These are phyloP conservation scores for Rhodamnia argentea DNA, from an alignment of 345 rosid species.

Conservation along the genomic window DNA sequence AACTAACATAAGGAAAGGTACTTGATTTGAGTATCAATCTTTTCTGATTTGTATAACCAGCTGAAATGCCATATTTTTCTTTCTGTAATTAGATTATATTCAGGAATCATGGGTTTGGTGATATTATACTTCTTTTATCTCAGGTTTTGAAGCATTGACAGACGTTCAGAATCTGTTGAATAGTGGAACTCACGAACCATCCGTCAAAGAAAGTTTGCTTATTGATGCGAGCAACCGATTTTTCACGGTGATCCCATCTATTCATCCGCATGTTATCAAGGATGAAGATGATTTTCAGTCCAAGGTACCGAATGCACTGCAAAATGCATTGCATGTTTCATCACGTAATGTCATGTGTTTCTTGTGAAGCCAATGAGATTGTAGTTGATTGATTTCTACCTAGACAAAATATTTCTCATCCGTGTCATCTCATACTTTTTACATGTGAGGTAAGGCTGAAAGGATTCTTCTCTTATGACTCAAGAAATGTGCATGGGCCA, in stretches of 20 bases:
- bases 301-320: conserved; percentile 37
- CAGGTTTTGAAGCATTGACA: conserved; percentile 90
- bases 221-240: conserved; percentile 92
- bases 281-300: conserved; percentile 85
- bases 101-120: background rate
- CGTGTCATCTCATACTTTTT: background rate
- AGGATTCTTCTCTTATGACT: background rate
- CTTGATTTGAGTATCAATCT: background rate
- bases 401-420: background rate
- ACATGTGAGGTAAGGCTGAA: background rate
- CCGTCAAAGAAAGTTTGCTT: conserved; percentile 65
- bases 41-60: background rate
- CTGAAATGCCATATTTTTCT: background rate
- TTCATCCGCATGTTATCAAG: conserved; percentile 77
- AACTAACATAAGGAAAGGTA: conserved; percentile 82
- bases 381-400: background rate
- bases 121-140: background rate
- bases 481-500: background rate
- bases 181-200: conserved; percentile 25
- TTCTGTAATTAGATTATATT: conserved; percentile 1
- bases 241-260: conserved; percentile 87
- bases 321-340: background rate
- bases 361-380: background rate
- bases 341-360: background rate
- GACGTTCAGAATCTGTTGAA: conserved; percentile 77